Conservation (phyloP, 306 rosid species). For the Lithocarpus polystachyus region DNA sequence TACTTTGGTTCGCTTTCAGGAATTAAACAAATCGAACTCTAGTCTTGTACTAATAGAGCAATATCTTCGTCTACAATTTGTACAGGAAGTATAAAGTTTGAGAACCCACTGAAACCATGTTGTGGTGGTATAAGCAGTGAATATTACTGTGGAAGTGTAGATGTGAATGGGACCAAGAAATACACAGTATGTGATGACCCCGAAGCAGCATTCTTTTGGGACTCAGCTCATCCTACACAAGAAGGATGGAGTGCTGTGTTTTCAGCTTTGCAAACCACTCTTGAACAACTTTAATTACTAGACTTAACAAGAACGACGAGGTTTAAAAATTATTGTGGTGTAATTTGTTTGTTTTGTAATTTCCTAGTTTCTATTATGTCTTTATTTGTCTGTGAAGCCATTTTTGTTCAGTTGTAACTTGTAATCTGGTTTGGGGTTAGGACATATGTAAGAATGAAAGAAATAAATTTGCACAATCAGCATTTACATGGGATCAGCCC, state of each 20-base stretch:
- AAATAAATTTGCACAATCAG: too few relatives aligned
- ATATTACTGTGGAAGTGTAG: slow-evolving; percentile 14
- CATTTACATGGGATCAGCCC: too few relatives aligned
- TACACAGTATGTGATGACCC: slow-evolving; percentile 22
- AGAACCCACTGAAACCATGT: slow-evolving; percentile 15
- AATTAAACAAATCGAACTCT: not conserved
- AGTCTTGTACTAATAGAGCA: not conserved
- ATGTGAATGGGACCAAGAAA: slow-evolving; percentile 15
- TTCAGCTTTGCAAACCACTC: not conserved
- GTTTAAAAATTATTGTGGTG: not conserved
- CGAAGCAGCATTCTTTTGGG: slow-evolving; percentile 25
- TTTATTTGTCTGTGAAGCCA: too few relatives aligned
- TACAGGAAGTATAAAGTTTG: not conserved
- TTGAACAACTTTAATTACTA: not conserved
- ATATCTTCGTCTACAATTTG: not conserved
- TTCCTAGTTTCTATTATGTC: too few relatives aligned
- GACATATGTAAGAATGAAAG: not conserved
- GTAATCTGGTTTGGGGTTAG: not conserved
- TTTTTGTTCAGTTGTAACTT: not conserved
- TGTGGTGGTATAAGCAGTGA: slow-evolving; percentile 14
- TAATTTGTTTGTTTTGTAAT: not conserved
- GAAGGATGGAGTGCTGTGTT: slow-evolving; percentile 30
- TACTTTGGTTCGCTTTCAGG: not conserved
- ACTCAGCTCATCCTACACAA: slow-evolving; percentile 20
- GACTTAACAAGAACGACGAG: too few relatives aligned